Conservation (phyloP, 2,329 filamentous ascomycete genomes). For the Fusarium sp. region DNA sequence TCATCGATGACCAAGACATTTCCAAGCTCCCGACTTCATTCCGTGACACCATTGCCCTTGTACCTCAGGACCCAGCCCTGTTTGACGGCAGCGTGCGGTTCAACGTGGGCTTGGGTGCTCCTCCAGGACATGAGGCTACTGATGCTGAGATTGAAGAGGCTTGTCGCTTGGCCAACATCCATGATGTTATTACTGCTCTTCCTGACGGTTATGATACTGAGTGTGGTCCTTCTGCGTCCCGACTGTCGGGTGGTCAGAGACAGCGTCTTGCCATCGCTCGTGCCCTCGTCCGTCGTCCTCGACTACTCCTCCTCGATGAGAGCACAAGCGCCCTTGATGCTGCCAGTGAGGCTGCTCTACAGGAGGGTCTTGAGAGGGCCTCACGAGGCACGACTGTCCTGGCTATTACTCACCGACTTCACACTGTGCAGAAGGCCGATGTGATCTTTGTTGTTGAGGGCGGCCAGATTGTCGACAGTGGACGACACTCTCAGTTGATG, state of each 20-base stretch:
- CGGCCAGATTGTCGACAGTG: slow-evolving; percentile 63
- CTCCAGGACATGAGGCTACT: slow-evolving; percentile 65
- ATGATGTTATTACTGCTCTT: slow-evolving; percentile 73
- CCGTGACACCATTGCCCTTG: slow-evolving; percentile 65
- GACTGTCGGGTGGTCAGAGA: slow-evolving; percentile 81
- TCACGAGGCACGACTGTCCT: slow-evolving; percentile 66
- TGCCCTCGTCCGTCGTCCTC: slow-evolving; percentile 77
- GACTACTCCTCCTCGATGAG: slow-evolving; percentile 83
- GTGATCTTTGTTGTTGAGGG: slow-evolving; percentile 67
- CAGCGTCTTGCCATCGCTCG: slow-evolving; percentile 84
- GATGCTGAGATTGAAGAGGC: slow-evolving; percentile 74
- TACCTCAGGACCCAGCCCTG: slow-evolving; percentile 67
- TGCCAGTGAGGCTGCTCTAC: slow-evolving; percentile 73
- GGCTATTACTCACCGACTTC: slow-evolving; percentile 68
- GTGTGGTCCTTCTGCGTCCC: slow-evolving; percentile 77
- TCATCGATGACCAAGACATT: slow-evolving; percentile 60
- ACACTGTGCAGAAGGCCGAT: slow-evolving; percentile 67
- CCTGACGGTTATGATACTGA: slow-evolving; percentile 75
- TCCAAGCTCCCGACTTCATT: slow-evolving; percentile 55
- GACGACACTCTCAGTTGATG: slow-evolving; percentile 65
- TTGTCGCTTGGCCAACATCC: slow-evolving; percentile 75
- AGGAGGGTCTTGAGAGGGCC: slow-evolving; percentile 72
- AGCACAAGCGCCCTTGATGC: slow-evolving; percentile 83
- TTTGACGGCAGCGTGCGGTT: slow-evolving; percentile 69
- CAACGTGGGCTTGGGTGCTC: slow-evolving; percentile 66